Conservation (phyloP, 805 yeast species). For the Yamadazyma tumulicola region DNA sequence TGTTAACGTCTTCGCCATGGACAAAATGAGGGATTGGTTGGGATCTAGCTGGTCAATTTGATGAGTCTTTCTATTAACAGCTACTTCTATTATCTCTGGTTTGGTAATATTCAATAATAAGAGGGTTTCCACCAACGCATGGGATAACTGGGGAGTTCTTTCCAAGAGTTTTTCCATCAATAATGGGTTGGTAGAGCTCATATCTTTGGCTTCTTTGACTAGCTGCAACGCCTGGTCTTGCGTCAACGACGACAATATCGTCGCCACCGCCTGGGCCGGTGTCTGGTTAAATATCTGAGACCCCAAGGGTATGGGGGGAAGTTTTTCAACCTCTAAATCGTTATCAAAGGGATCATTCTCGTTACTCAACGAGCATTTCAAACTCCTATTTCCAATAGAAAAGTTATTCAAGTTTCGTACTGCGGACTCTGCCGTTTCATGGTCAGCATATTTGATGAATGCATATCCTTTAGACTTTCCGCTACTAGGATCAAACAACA, state of each 20-base stretch:
- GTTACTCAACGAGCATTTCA: conserved; percentile 57
- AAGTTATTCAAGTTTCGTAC: conserved; percentile 83
- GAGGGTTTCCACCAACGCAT: conserved; percentile 75
- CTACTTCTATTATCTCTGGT: conserved; percentile 33
- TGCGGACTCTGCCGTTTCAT: conserved; percentile 86
- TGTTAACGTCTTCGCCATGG: conserved; percentile 23
- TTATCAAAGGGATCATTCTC: conserved; percentile 43
- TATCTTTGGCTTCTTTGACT: conserved; percentile 54
- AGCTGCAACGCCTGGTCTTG: conserved; percentile 45
- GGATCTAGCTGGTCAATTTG: conserved; percentile 25
- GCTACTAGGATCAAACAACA: conserved; percentile 82
- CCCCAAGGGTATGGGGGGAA: conserved; percentile 42
- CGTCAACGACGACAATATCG: conserved; percentile 45
- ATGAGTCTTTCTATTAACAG: conserved; percentile 31
- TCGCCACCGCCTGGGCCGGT: conserved; percentile 42
- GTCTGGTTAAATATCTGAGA: conserved; percentile 37
- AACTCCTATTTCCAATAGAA: conserved; percentile 54
- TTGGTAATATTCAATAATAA: conserved; percentile 31
- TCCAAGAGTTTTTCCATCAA: conserved; percentile 57
- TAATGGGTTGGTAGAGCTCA: conserved; percentile 55
- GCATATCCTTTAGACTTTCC: conserved; percentile 92
- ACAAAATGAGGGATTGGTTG: conserved; percentile 31
- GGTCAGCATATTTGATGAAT: conserved; percentile 76
- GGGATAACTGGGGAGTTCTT: conserved; percentile 77
- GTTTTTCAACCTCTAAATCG: conserved; percentile 27